Percentiles rank a stretch among this genome's conserved stretches.
These are phyloP conservation scores for Schwanniomyces vanrijiae DNA, from an alignment of 805 yeast species.

Conservation along the genomic window DNA sequence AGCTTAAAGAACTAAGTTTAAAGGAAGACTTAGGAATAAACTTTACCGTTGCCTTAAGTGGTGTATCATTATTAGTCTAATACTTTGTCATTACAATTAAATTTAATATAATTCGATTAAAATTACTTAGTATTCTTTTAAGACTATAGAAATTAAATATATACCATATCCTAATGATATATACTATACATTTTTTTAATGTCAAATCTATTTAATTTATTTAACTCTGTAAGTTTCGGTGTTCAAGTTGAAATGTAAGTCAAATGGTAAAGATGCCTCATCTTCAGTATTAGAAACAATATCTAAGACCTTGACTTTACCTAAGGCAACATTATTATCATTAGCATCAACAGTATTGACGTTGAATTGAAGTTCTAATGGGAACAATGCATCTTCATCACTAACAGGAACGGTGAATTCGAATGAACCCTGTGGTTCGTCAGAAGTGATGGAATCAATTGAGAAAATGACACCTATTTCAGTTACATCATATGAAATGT, in stretches of 20 bases:
- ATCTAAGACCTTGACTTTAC: conserved; percentile 63
- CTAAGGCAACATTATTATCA: conserved; percentile 50
- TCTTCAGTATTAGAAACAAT: conserved; percentile 53
- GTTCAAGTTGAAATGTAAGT: conserved; percentile 55
- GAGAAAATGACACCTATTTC: conserved; percentile 74
- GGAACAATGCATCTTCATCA: conserved; percentile 85
- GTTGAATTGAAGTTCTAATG: conserved; percentile 71
- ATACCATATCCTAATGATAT: not conserved
- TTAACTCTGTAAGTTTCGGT: conserved; percentile 57
- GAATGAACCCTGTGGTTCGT: conserved; percentile 66
- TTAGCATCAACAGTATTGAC: conserved; percentile 43
- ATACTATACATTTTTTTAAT: not conserved
- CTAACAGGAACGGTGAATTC: conserved; percentile 75
- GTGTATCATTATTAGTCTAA: conserved; percentile 37
- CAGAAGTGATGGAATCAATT: conserved; percentile 53
- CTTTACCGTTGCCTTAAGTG: conserved; percentile 57
- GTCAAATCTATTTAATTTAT: conserved; percentile 3
- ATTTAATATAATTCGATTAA: not conserved
- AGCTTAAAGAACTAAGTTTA: conserved; percentile 43
- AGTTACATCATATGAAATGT: conserved; percentile 52
- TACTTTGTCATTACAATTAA: not conserved
- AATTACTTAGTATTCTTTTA: not conserved
- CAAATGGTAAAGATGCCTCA: conserved; percentile 65
- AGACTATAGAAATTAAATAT: not conserved
- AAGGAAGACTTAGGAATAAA: conserved; percentile 39